These are phyloP conservation scores for Cordyceps cateniannulata DNA, from an alignment of 2,329 filamentous ascomycete species.

Conservation along the genomic window DNA sequence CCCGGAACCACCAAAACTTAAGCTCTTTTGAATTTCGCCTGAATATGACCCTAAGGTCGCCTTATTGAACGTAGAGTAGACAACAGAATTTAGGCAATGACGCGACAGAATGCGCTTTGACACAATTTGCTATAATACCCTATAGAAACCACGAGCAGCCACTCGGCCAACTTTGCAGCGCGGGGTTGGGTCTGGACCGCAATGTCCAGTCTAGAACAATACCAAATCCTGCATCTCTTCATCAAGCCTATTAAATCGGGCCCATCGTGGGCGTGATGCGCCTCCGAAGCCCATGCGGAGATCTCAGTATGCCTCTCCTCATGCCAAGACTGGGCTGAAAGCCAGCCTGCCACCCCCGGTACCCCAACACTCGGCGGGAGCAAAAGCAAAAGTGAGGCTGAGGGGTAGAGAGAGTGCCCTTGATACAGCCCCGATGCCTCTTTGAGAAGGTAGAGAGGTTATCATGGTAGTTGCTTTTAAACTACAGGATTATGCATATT, in stretches of 20 bases:
- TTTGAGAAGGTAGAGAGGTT: slow-evolving; percentile 1
- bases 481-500: slow-evolving; percentile 1
- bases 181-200: not conserved
- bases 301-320: not conserved
- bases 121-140: not conserved
- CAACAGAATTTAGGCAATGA: too few relatives aligned
- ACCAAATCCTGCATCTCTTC: not conserved
- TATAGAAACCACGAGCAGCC: not conserved
- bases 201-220: not conserved
- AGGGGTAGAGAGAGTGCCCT: not conserved
- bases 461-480: not conserved
- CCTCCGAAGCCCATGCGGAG: not conserved
- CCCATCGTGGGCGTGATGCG: not conserved
- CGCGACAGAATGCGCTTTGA: too few relatives aligned
- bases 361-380: not conserved
- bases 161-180: not conserved
- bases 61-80: too few relatives aligned
- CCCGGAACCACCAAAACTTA: too few relatives aligned
- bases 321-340: slow-evolving; percentile 6
- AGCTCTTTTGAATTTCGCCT: too few relatives aligned
- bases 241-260: not conserved
- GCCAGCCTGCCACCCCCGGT: too few relatives aligned
- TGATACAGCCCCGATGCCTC: not conserved
- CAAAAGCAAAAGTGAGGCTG: not conserved
- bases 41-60: too few relatives aligned